These are phyloP conservation scores for Dactylella cylindrospora DNA, from an alignment of 2,329 filamentous ascomycete genomes.

Conservation along the genomic window DNA sequence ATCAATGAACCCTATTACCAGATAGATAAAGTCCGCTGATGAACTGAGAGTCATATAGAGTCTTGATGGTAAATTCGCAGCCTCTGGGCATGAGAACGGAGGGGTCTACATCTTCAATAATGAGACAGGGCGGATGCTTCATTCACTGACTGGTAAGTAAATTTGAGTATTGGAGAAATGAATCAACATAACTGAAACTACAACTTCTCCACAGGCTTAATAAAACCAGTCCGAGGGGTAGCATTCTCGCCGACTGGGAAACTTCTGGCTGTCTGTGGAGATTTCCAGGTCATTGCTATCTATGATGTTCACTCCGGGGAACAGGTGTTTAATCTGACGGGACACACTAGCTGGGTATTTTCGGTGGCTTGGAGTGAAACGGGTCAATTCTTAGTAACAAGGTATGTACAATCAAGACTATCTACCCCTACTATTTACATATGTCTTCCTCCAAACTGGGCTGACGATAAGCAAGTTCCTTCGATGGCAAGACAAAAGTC, in stretches of 20 bases:
- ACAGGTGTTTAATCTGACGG: constrained; percentile 80
- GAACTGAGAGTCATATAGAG: constrained; percentile 54
- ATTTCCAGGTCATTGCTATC: constrained; percentile 81
- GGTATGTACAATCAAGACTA: constrained; percentile 55
- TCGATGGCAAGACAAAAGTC: constrained; percentile 92
- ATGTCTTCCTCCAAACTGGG: constrained; percentile 22
- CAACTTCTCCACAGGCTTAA: constrained; percentile 62
- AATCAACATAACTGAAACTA: too few relatives aligned
- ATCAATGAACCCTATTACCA: background rate
- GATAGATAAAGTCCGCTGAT: background rate
- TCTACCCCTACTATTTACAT: background rate
- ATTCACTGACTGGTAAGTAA: constrained; percentile 73
- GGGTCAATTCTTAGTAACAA: constrained; percentile 85
- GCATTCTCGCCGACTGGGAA: constrained; percentile 84
- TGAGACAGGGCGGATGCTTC: constrained; percentile 77
- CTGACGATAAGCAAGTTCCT: constrained; percentile 57
- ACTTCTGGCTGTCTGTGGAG: constrained; percentile 83
- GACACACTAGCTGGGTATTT: constrained; percentile 83
- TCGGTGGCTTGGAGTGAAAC: constrained; percentile 90
- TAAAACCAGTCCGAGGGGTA: constrained; percentile 81
- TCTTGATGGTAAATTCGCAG: constrained; percentile 77
- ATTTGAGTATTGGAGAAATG: background rate
- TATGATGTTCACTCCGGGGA: constrained; percentile 93
- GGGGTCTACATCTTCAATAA: constrained; percentile 95
- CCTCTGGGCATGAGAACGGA: constrained; percentile 89